Base-by-base conservation (phyloP, 116 monocot species). In the Posidonia oceanica region DNA sequence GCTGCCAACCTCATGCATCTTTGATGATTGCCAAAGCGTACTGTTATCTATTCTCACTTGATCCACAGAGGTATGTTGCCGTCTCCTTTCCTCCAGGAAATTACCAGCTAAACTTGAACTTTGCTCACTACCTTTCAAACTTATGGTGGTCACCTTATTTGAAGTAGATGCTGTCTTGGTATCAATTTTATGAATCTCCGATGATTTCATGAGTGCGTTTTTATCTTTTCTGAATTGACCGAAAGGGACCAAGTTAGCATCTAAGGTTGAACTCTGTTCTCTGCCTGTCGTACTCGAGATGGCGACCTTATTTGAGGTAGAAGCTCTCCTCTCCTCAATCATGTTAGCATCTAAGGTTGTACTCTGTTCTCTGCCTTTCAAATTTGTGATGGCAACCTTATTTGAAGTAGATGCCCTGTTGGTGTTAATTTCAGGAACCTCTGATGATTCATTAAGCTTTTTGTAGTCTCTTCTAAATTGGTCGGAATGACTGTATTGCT, bases 41-140 rank as follows among this genome's bases (percentile, higher is more conserved):
- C 53, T 16, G 14, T 23, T 29, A 39, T 63, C 7, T 16, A 23
- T 68, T 41, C 59, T 68, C 4, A 22, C 12, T 39, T 71, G 21
- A 29, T 10, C 21, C 71, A 60, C 10, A 22, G 60, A 37, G 39
- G 39, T 17, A 5, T 62, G 64, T 18, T 22, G 42, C 70, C 48
- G 22, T 55, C 20, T 56, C 36, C 36, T 23, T 71, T 76, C 68
- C 39, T 72, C 68, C 16, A 62, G 38, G 5, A 62, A 69, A 52
- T 44, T 61, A 36, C 15, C n/a, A 67, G 3, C 54, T 53, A 38
- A 57, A 36, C 37, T 52, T 38, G 67, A 71, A 61, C 64, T 76
- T 18, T 63, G 63, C 55, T 76, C 64, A 36, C 42, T 39, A 41
- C 39, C 48, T 42, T 60, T 6, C n/a, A 29, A 55, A 65, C 65